Base-by-base conservation (phyloP, 2,329 filamentous ascomycete genomes). In the Ilyonectria mors-panacis region DNA sequence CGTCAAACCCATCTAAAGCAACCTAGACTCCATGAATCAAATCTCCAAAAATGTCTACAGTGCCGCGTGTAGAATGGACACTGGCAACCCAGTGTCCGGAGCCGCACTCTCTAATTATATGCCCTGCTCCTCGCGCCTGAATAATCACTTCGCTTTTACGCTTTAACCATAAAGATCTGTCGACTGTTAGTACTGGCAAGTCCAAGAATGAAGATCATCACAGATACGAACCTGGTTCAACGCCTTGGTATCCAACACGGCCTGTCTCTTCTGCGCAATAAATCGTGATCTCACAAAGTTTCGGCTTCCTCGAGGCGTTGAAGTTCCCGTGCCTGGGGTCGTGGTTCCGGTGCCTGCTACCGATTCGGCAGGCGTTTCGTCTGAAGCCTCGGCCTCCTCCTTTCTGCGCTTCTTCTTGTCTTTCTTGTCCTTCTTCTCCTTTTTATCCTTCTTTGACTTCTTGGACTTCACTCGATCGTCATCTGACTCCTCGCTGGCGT, bases 241-340 rank as follows among this genome's bases (percentile, higher is more conserved):
- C 15, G 94, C 93, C 76, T 92, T 90, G 55, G 91, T 87, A 79
- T 98, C 93, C 83, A 94, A 88, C 65, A 94, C 88, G 2, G 95
- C 94, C 83, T 92, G 89, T 75, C 90, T 91, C 85, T 98, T 98
- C 75, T 96, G 93, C 63, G 92, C 92, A 76, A 98, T 97, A 80
- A 95, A 94, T 67, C 94, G 88, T 72, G 93, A 90, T 70, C 95
- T 86, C 53, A 95, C 89, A 61, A 92, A 88, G 78, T 95, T 93
- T 70, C 94, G 88, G 55, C 87, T 89, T 9, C 81, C 81, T 67
- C 79, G 83, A 65, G 85, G 85, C 33, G 83, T 86, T 30, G 84
- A 84, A 51, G 81, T 83, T 59, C 81, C 83, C 54, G 84, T 83
- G 26, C 80, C 82, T 23, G 81, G 80, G 1, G 78, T 78, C 7